phyloP scores from a whole-genome alignment of 163 green algal genomes.

The Volvox carteri region DNA sequence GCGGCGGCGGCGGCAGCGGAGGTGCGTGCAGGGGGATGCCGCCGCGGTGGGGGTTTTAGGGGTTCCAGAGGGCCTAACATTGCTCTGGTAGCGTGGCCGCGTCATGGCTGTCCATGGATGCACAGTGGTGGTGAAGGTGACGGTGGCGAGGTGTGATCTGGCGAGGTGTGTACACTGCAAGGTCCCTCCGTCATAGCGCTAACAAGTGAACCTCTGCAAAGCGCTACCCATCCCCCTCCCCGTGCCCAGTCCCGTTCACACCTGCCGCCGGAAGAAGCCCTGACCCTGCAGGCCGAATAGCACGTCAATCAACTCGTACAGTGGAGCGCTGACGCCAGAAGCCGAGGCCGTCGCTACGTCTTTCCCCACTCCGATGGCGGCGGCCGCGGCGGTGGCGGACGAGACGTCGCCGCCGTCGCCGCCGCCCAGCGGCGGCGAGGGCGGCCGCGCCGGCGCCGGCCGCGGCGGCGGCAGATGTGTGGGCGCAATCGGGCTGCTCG shows the following conservation, averaged over 20 bases:
- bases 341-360: neutral
- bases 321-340: conserved; percentile 76
- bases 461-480: neutral
- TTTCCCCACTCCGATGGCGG: neutral
- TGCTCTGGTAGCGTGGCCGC: no score
- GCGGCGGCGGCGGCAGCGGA: no score
- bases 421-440: conserved; percentile 40
- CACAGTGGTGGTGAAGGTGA: no score
- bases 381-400: conserved; percentile 64
- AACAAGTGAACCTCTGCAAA: no score
- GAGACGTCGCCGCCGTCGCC: neutral
- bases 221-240: no score
- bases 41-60: no score
- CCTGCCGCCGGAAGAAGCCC: conserved; percentile 85
- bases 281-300: conserved; percentile 82
- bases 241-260: conserved; percentile 2
- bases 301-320: conserved; percentile 87
- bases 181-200: no score
- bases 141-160: no score
- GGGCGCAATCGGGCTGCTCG: conserved; percentile 4
- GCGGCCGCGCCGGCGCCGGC: conserved; percentile 62
- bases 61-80: no score
- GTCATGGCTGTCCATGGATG: no score
- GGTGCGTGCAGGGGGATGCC: no score
- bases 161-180: no score